Evolutionary conservation across 345 rosid species (phyloP), one percentile per base, ranked within the genome.

Genomic region (Euphorbia lathyris): DNA sequence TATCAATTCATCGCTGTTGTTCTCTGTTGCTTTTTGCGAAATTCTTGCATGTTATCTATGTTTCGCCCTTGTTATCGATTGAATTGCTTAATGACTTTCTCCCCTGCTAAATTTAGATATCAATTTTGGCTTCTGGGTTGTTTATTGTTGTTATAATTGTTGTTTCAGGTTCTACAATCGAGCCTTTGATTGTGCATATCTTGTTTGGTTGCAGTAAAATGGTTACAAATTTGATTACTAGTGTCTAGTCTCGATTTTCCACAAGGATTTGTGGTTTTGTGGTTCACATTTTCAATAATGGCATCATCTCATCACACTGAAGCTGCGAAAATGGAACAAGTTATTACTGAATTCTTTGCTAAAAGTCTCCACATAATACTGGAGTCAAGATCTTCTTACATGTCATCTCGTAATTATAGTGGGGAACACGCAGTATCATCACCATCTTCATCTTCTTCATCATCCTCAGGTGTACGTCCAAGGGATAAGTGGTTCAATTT

Each of bases 401-500:
- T 86, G 86, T 95, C 99, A 1, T 92, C 97, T 0, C 87, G 96
- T 26, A 83, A 89, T 74, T 95, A 72, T 66, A 87, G 97, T 60
- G 92, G 98, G 7, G 97, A 92, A 42, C 97, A 92, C 78, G 73
- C 63, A 71, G 29, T 90, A 2, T 89, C 79, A 7, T 94, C 97
- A 14, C 96, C 97, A 17, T 86, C 92, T 19, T 88, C 97, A 0
- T 90, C 98, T 25, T 76, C 88, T 1, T 92, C 98, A 0, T 69
- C 81, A 5, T 92, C 97, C 3, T 86, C 93, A 0, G 87, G 96
- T 58, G 91, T 87, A 51, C 83, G 91, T 74, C 89, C 97, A 3
- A 86, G 99, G 25, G 98, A 95, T 76, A 87, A 86, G 77, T 90
- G 98, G 99, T 95, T 95, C 73, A 90, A 92, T 75, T 76, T 95